Base-by-base conservation (phyloP, 495 filamentous ascomycete species). In the Hypoxylon crocopeplum region DNA sequence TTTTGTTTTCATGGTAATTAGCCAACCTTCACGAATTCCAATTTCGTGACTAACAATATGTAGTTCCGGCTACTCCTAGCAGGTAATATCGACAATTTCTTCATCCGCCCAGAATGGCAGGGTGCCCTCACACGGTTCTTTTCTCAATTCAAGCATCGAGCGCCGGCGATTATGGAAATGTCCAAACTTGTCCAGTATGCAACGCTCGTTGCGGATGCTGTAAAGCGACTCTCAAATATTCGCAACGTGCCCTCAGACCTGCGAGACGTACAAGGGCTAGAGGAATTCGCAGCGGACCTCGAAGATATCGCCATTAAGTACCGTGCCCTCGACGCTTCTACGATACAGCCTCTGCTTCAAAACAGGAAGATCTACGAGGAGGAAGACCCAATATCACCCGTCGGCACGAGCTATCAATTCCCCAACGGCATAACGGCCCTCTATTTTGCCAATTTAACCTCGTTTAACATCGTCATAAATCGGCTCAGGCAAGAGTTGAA, bases 41-140 rank as follows among this genome's bases (percentile, higher is more conserved):
- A 27, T 8, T 27, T 27, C 24, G 8, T 27, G 24, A 38, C 51
- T 62, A 50, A 62, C 10, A 16, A 4, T 7, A 20, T 33, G 38
- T 16, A 56, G 50, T 62, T 50, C 7, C 39, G 16, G 19, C 17
- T 50, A 22, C 20, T 55, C 3, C 10, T 46, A 19, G 19, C 15
- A 10, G 58, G 39, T 20, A 21, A 33, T 1, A 56, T 51, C 24
- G 45, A 49, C 16, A 56, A 62, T 25, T 62, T 62, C 15, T 62
- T 50, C 51, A 10, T 30, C 3, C 38, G 42, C 2, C 58, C 50
- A 1, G 17, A 45, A 24, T 62, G 58, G 58, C 11, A 30, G 30
- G 10, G 20, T 5, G 58, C 46, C 7, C 16, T 62, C 10, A 30
- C 12, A 4, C 39, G 24, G 24, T 50, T 44, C 37, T 55, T 56